Base-by-base conservation (phyloP, 805 yeast species). In the Lipomyces sp. region DNA sequence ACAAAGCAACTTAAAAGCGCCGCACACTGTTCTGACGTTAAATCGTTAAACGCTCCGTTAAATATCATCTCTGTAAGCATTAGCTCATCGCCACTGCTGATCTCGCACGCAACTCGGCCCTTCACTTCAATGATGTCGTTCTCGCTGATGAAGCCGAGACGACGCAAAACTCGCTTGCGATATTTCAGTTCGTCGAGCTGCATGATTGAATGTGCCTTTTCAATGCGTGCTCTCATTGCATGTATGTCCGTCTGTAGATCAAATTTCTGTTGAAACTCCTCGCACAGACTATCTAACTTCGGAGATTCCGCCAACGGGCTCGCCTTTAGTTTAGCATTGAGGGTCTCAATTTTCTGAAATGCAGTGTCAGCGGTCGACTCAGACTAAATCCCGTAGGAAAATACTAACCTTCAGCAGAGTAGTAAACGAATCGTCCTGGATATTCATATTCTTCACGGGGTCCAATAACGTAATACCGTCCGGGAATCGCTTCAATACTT, bases 81-180 rank as follows among this genome's bases (percentile, higher is more conserved):
- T 48, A 88, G 70, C 69, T 88, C 96, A 60, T 77, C 81, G 26
- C 65, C 65, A 34, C 56, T 59, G 39, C 59, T 56, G 61, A 91
- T 91, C 64, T 91, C 97, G 69, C 98, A 91, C 0, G 96, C 97
- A 49, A 93, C 98, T 66, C 98, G 80, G 49, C 99, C 99, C 70
- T 93, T 93, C 63, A 93, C 76, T 67, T 93, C 97, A 57, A 93
- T 95, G 55, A 93, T 83, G 68, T 93, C 98, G 57, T 80, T 77
- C 47, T 82, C 82, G 2, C 95, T 83, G 36, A 90, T 83, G 71
- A 93, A 93, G 0, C 93, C 97, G 34, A 93, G 77, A 64, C 96
- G 81, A 68, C 98, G 81, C 61, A 93, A 73, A 1, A 95, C 98
- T 63, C 98, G 78, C 68, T 89, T 91, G 63, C 98, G 83, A 65